Evolutionary conservation across 2,329 filamentous ascomycete species (phyloP).

Genomic region (Mariannaea elegans): DNA sequence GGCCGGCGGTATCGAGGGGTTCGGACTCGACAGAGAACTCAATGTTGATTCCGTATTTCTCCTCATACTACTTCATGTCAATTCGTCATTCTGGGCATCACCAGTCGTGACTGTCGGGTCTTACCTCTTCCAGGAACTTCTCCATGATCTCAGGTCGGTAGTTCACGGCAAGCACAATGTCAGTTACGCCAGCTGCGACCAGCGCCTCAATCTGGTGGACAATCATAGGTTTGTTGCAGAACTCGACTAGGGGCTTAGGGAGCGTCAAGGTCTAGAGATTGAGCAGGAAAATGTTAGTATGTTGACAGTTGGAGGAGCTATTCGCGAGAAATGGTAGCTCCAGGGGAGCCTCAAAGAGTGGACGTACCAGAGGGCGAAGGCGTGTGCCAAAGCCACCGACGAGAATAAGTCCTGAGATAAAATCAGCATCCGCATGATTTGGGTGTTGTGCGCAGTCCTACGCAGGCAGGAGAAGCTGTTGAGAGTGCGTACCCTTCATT

Average conservation of each 20-base stretch:
- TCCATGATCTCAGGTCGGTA: conserved; percentile 99
- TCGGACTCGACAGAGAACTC: conserved; percentile 97
- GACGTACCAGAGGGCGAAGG: conserved; percentile 88
- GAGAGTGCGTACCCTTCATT: conserved; percentile 48
- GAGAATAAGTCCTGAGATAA: conserved; percentile 87
- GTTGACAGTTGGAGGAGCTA: background rate
- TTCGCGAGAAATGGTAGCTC: conserved; percentile 21
- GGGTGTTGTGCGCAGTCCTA: background rate
- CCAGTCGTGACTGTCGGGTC: conserved; percentile 14
- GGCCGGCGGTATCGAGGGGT: conserved; percentile 92
- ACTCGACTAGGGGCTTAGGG: conserved; percentile 97
- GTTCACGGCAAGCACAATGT: conserved; percentile 98
- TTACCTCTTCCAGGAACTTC: conserved; percentile 85
- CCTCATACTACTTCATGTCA: conserved; percentile 73
- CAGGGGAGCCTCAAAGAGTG: conserved; percentile 21
- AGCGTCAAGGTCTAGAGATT: conserved; percentile 84
- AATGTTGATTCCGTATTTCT: conserved; percentile 92
- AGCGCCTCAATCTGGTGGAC: conserved; percentile 96
- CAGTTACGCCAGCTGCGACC: conserved; percentile 91
- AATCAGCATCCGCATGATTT: conserved; percentile 26
- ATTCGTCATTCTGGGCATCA: background rate
- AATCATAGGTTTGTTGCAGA: conserved; percentile 99
- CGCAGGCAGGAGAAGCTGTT: background rate
- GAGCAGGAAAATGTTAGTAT: conserved; percentile 32
- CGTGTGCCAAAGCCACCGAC: conserved; percentile 99